phyloP scores from a whole-genome alignment of 495 filamentous ascomycete species.

The Penicillium arizonense region DNA sequence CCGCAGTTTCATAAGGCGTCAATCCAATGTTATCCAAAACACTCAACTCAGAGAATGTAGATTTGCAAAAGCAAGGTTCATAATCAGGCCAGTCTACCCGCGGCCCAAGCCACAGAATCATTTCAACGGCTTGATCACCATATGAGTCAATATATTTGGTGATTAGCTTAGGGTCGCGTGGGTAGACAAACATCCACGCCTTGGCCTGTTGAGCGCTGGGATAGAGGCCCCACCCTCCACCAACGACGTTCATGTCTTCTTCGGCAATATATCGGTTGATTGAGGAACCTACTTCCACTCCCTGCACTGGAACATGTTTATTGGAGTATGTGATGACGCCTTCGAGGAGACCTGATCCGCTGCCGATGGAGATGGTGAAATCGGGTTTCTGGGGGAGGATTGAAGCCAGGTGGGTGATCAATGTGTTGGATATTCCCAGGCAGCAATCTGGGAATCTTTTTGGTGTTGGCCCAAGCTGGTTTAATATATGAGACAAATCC shows the following conservation, averaged over 20 bases:
- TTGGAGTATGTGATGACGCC: slow-evolving; percentile 34
- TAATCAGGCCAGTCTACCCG: slow-evolving; percentile 47
- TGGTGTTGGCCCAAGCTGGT: slow-evolving; percentile 21
- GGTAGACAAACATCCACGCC: slow-evolving; percentile 58
- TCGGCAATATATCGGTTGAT: slow-evolving; percentile 47
- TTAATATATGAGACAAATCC: slow-evolving; percentile 24
- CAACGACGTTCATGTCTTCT: slow-evolving; percentile 39
- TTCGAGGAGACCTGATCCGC: slow-evolving; percentile 54
- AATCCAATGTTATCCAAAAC: slow-evolving; percentile 29
- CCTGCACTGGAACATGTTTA: slow-evolving; percentile 29
- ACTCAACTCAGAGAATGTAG: slow-evolving; percentile 19
- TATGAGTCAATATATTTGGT: slow-evolving; percentile 39
- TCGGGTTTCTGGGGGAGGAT: slow-evolving; percentile 41
- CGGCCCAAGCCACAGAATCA: slow-evolving; percentile 53
- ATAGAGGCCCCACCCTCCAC: slow-evolving; percentile 41
- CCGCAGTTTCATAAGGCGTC: slow-evolving; percentile 31
- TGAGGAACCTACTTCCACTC: slow-evolving; percentile 45
- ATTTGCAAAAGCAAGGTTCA: slow-evolving; percentile 23
- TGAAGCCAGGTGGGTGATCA: slow-evolving; percentile 32
- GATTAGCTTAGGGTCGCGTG: slow-evolving; percentile 46
- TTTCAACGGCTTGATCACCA: slow-evolving; percentile 20
- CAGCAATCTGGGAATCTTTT: slow-evolving; percentile 44
- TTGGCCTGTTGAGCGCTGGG: slow-evolving; percentile 31
- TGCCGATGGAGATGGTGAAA: slow-evolving; percentile 52
- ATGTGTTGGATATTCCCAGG: slow-evolving; percentile 41